Evolutionary conservation across 1,284 basidiomycete species (phyloP), one percentile per base, ranked within the genome.

Genomic region (Trichosporon ovoides): DNA sequence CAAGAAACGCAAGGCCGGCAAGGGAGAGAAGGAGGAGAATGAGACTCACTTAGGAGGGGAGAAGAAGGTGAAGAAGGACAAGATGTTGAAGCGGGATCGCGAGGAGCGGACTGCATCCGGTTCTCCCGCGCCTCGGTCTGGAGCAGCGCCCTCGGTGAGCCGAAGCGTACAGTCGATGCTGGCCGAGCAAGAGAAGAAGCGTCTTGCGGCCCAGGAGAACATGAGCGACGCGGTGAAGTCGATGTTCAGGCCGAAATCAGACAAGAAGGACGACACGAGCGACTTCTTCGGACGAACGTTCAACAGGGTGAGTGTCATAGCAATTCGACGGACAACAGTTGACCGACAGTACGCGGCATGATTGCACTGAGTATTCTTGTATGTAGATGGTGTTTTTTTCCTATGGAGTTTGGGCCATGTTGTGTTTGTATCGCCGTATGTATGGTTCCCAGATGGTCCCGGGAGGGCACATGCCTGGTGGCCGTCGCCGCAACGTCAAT

Each of bases 201-300:
- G 77, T 19, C 55, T 70, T 36, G 70, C 61, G 16, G 70, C 71
- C 1, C 70, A 74, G 60, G 73, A 68, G n/a, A 72, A 71, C 12
- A 77, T 78, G 75, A 76, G 73, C 48, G 75, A 74, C 37, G 77
- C 77, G 16, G 76, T 79, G 24, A 73, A 72, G 65, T 64, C 72
- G 4, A 73, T 79, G 69, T 79, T 76, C 67, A 68, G 62, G 52
- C 56, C 69, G 19, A 75, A 75, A 53, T 31, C 34, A 3, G 67
- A 66, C 2, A 67, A 69, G 48, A 66, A 72, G 52, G 66, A 60
- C 20, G 61, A 64, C 20, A 65, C 66, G n/a, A 68, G 68, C 6
- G 74, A 77, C 38, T 77, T 77, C 58, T 78, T 77, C 53, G 76
- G 75, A n/a, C 67, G 77, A 50, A 78, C 76, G 24, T 79, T 74